Conservation (phyloP, 2,329 filamentous ascomycete species). For the Penicillium sp. region DNA sequence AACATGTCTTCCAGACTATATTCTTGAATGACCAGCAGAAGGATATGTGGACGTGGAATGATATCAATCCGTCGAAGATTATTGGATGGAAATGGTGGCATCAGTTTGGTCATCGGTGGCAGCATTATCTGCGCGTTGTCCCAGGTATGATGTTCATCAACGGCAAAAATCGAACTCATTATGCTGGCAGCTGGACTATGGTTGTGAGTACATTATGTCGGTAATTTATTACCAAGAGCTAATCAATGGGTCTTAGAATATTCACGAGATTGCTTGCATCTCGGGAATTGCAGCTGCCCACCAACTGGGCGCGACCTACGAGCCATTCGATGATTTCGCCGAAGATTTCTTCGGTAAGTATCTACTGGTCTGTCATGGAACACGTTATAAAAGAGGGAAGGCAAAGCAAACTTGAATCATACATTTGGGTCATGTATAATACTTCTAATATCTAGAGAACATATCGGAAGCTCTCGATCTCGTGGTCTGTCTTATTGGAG, state of each 20-base stretch:
- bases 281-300: slow-evolving; percentile 70
- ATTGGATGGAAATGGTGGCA: slow-evolving; percentile 64
- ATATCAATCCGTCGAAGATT: slow-evolving; percentile 57
- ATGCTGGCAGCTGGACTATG: slow-evolving; percentile 67
- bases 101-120: slow-evolving; percentile 61
- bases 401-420: slow-evolving; percentile 8
- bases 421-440: background rate
- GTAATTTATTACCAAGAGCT: background rate
- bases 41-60: slow-evolving; percentile 57
- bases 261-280: slow-evolving; percentile 69
- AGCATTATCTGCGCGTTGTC: slow-evolving; percentile 62
- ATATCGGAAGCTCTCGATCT: slow-evolving; percentile 39
- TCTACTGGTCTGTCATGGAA: slow-evolving; percentile 32
- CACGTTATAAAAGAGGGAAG: slow-evolving; percentile 24
- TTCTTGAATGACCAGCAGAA: slow-evolving; percentile 59
- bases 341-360: slow-evolving; percentile 35
- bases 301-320: slow-evolving; percentile 64
- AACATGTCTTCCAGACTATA: slow-evolving; percentile 69
- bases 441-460: slow-evolving; percentile 20
- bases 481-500: slow-evolving; percentile 36
- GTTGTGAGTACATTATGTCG: slow-evolving; percentile 51
- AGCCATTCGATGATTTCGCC: slow-evolving; percentile 35
- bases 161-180: slow-evolving; percentile 61
- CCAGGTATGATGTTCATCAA: slow-evolving; percentile 73
- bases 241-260: slow-evolving; percentile 32